These are phyloP conservation scores for Crithidia fasciculata DNA, from an alignment of 208 protist genomes.

Conservation along the genomic window DNA sequence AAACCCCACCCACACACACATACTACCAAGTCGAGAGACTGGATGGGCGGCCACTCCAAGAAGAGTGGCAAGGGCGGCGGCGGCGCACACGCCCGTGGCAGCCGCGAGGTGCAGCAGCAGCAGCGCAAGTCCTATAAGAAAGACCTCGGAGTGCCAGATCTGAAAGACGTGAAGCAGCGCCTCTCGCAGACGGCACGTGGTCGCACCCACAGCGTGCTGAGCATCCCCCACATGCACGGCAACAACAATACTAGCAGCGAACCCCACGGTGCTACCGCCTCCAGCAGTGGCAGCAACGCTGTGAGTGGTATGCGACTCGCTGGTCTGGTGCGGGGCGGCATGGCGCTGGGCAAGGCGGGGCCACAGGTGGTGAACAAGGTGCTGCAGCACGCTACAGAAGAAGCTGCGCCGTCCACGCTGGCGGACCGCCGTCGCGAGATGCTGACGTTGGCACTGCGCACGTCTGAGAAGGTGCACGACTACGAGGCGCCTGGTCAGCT, in stretches of 20 bases:
- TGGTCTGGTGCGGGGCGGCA: constrained; percentile 19
- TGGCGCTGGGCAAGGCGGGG: constrained; percentile 7
- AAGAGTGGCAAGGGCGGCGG: constrained; percentile 83
- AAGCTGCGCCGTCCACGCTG: constrained; percentile 30
- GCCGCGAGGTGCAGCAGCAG: constrained; percentile 27
- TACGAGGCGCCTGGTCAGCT: constrained; percentile 70
- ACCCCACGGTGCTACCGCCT: neutral
- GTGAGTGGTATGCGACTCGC: constrained; percentile 12
- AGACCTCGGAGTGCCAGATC: constrained; percentile 82
- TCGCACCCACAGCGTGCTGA: constrained; percentile 76
- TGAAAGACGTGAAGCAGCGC: constrained; percentile 68
- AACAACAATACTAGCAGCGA: neutral
- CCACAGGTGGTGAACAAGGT: constrained; percentile 20
- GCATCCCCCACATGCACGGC: constrained; percentile 44
- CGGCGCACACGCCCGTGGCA: constrained; percentile 41
- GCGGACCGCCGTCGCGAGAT: constrained; percentile 70
- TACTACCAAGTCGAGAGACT: too few species aligned
- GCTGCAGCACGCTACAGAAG: constrained; percentile 12
- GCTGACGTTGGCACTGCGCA: constrained; percentile 70
- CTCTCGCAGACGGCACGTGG: constrained; percentile 66
- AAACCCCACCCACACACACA: too few species aligned
- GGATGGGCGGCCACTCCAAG: constrained; percentile 90
- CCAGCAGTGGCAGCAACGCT: constrained; percentile 3
- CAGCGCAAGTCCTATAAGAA: constrained; percentile 67
- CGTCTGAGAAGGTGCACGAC: constrained; percentile 75